phyloP scores from a whole-genome alignment of 2,329 filamentous ascomycete genomes.

The Nakataea oryzae region DNA sequence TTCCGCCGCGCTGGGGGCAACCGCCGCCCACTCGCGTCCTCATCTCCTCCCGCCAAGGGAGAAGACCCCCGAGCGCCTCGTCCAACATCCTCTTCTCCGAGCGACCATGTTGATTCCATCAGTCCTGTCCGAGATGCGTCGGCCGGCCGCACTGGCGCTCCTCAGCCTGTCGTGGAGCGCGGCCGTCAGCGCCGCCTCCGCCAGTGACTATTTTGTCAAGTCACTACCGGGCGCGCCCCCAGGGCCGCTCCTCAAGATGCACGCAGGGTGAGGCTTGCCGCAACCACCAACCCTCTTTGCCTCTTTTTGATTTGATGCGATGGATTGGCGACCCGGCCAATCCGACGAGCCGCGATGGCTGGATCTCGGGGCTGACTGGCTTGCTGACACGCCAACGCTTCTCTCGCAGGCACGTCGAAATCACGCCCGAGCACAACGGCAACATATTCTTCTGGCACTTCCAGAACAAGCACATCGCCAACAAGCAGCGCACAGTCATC shows the following conservation, averaged over 20 bases:
- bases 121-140: constrained; percentile 10
- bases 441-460: constrained; percentile 99
- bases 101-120: constrained; percentile 4
- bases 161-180: constrained; percentile 33
- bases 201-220: constrained; percentile 84
- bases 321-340: neutral
- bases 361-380: too few relatives aligned
- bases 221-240: constrained; percentile 75
- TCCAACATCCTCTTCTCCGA: neutral
- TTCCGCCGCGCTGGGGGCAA: neutral
- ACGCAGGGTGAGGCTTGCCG: constrained; percentile 67
- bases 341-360: constrained; percentile 11
- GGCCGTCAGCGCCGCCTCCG: constrained; percentile 30
- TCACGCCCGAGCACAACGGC: constrained; percentile 74
- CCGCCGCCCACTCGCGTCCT: neutral
- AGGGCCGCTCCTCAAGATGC: constrained; percentile 82
- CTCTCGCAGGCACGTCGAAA: constrained; percentile 69
- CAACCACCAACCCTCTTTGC: neutral
- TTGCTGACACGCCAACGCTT: neutral
- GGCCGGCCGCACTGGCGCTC: constrained; percentile 13
- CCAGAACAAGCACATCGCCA: constrained; percentile 89
- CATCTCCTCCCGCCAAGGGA: neutral
- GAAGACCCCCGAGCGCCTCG: neutral
- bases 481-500: constrained; percentile 80
- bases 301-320: too few relatives aligned